Evolutionary conservation across 2,329 filamentous ascomycete genomes (phyloP).

Genomic region (Fusarium sp.): DNA sequence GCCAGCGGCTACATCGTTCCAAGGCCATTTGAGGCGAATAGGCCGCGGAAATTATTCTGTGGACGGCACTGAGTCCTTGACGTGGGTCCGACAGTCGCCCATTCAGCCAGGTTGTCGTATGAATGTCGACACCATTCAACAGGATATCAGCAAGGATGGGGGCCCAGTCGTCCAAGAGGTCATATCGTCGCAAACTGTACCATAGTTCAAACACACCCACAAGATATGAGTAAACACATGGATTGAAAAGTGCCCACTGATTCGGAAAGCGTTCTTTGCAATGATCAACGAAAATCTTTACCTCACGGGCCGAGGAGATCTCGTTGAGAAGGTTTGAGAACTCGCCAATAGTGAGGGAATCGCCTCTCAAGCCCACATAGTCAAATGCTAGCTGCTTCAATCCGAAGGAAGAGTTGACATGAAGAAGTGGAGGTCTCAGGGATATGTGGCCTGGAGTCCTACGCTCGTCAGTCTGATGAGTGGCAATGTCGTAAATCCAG

Average conservation of each 20-base stretch:
- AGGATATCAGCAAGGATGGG: not conserved
- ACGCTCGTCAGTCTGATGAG: not conserved
- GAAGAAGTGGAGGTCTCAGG: not conserved
- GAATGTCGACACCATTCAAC: not conserved
- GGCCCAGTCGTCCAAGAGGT: not conserved
- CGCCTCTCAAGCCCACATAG: not conserved
- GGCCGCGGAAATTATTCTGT: not conserved
- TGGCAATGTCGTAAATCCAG: not conserved
- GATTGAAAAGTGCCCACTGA: not conserved
- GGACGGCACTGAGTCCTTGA: not conserved
- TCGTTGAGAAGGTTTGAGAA: not conserved
- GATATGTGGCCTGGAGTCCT: not conserved
- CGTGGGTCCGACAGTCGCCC: not conserved
- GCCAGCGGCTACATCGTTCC: not conserved
- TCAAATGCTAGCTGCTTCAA: not conserved
- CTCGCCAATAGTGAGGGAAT: not conserved
- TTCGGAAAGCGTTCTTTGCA: not conserved
- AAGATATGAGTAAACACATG: not conserved
- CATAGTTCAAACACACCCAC: not conserved
- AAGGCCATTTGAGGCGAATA: not conserved
- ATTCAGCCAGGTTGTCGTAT: not conserved
- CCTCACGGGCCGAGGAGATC: no score
- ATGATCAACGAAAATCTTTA: not conserved
- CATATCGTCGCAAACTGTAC: not conserved
- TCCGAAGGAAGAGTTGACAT: rapidly evolving